Percentiles rank a stretch among this genome's conserved stretches.
Conservation (phyloP, 2,329 filamentous ascomycete genomes). For the Aspergillus novoparasiticus region DNA sequence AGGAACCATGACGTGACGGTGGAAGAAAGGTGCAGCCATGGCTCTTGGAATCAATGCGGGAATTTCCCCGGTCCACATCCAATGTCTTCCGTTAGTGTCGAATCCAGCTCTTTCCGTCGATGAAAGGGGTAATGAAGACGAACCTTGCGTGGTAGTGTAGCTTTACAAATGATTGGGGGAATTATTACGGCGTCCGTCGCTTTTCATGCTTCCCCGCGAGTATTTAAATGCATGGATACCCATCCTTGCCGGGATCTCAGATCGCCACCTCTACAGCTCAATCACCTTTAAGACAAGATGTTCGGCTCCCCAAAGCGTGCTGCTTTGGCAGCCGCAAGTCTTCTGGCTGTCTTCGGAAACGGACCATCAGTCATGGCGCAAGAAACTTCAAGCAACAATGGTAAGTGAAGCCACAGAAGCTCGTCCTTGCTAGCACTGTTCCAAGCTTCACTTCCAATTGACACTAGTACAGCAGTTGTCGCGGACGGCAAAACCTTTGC, state of each 20-base stretch:
- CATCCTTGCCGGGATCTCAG: not conserved
- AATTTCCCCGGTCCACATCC: not conserved
- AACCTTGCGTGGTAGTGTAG: not conserved
- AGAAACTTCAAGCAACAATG: not conserved
- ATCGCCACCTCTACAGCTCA: not conserved
- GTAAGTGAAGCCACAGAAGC: not conserved
- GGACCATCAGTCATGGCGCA: not conserved
- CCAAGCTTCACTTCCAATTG: not conserved
- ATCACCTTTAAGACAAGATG: not conserved
- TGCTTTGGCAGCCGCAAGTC: slow-evolving; percentile 2
- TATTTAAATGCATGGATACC: slow-evolving; percentile 4
- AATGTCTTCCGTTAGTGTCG: not conserved
- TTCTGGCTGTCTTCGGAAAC: not conserved
- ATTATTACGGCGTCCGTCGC: not conserved
- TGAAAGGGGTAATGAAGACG: not conserved
- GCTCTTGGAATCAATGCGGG: not conserved
- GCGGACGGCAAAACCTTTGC: slow-evolving; percentile 60
- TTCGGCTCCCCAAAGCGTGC: not conserved
- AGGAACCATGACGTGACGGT: not conserved
- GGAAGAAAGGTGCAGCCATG: not conserved
- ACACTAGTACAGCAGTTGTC: slow-evolving; percentile 45
- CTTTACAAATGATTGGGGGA: not conserved
- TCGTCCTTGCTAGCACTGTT: not conserved
- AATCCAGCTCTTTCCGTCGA: not conserved
- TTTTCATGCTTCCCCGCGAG: not conserved